These are phyloP conservation scores for Coelastrella sp. DNA, from an alignment of 139 green algal genomes.

Conservation along the genomic window DNA sequence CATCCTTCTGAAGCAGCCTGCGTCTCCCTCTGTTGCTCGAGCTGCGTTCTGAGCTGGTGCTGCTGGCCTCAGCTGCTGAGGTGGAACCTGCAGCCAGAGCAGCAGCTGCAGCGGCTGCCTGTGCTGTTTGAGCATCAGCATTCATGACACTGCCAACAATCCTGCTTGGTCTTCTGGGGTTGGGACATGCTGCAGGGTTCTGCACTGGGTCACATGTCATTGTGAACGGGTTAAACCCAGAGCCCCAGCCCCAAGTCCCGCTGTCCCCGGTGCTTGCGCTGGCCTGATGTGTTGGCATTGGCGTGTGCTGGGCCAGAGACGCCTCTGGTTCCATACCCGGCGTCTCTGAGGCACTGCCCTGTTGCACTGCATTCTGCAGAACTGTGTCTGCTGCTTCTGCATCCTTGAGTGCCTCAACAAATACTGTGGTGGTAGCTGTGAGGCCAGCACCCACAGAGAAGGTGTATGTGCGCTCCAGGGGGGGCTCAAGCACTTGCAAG, in stretches of 20 bases:
- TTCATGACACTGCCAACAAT: not conserved
- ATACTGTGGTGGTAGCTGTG: constrained; percentile 22
- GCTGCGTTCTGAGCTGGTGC: constrained; percentile 3
- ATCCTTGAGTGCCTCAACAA: not conserved
- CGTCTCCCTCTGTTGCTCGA: not conserved
- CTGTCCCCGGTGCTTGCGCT: not conserved
- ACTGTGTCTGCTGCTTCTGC: not conserved
- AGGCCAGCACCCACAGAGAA: constrained; percentile 30
- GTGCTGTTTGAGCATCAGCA: not conserved
- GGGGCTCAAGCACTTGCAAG: constrained; percentile 45
- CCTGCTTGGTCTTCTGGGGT: not conserved
- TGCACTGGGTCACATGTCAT: constrained; percentile 35
- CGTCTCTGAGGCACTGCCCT: not conserved
- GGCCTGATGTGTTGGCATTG: no score
- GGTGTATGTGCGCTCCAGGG: constrained; percentile 27
- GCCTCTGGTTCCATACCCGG: not conserved
- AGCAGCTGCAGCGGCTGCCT: constrained; percentile 19
- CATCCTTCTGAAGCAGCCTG: constrained; percentile 1
- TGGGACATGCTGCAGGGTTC: constrained; percentile 27
- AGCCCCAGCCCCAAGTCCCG: not conserved
- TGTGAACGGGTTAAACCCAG: constrained; percentile 15
- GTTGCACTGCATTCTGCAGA: not conserved
- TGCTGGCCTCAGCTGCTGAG: not conserved
- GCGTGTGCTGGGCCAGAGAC: no score
- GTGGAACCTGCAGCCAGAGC: not conserved